Percentiles rank a stretch among this genome's conserved stretches.
phyloP scores from a whole-genome alignment of 2,329 filamentous ascomycete genomes.

The Phoma sp. region DNA sequence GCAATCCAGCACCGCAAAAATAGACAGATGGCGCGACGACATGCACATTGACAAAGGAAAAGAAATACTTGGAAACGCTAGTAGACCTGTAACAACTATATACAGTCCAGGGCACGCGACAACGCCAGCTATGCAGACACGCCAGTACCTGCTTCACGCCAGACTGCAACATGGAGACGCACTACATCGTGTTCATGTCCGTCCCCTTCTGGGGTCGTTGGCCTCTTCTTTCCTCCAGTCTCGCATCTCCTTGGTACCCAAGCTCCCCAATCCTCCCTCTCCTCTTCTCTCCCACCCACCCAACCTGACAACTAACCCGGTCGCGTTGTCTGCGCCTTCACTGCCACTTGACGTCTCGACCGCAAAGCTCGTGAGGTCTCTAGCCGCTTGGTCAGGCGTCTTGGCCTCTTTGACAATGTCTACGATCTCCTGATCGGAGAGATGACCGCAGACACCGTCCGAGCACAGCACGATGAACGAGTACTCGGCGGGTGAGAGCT shows the following conservation, averaged over 20 bases:
- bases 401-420: constrained; percentile 93
- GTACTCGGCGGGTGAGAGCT: constrained; percentile 83
- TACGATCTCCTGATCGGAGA: constrained; percentile 93
- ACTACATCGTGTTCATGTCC: constrained; percentile 51
- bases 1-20: not conserved
- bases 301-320: constrained; percentile 66
- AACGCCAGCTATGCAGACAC: constrained; percentile 13
- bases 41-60: not conserved
- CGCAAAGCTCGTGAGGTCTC: constrained; percentile 81
- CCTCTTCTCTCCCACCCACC: constrained; percentile 72
- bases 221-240: constrained; percentile 84
- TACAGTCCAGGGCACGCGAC: constrained; percentile 6
- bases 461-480: constrained; percentile 87
- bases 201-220: constrained; percentile 76
- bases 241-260: constrained; percentile 90
- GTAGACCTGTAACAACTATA: constrained; percentile 2
- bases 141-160: not conserved
- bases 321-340: constrained; percentile 65
- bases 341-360: constrained; percentile 73
- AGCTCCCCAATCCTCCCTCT: constrained; percentile 85
- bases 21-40: not conserved
- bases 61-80: not conserved
- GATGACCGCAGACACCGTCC: constrained; percentile 85
- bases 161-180: not conserved
- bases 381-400: constrained; percentile 85